A percentile compares a stretch with the other conserved stretches of the same genome.
These are phyloP conservation scores for Podosphaera xanthii DNA, from an alignment of 2,329 filamentous ascomycete species.

Conservation along the genomic window DNA sequence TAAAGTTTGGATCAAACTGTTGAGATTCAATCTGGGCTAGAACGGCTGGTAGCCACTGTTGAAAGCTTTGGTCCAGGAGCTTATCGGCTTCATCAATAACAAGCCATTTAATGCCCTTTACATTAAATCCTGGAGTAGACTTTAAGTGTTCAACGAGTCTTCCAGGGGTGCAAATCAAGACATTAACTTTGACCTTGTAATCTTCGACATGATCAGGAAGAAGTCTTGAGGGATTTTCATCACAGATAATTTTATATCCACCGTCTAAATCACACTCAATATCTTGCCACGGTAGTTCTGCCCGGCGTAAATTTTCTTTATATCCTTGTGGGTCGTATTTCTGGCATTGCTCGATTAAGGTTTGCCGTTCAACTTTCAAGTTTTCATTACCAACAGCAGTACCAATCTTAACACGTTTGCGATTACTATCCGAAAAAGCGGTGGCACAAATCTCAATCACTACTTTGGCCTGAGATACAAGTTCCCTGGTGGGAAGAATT, in stretches of 20 bases:
- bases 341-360: slow-evolving; percentile 39
- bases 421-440: slow-evolving; percentile 28
- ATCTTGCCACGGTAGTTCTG: slow-evolving; percentile 23
- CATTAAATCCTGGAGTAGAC: slow-evolving; percentile 57
- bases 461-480: slow-evolving; percentile 68
- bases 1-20: slow-evolving; percentile 3
- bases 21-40: slow-evolving; percentile 30
- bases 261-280: slow-evolving; percentile 22
- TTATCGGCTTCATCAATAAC: slow-evolving; percentile 90
- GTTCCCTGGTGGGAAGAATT: slow-evolving; percentile 73
- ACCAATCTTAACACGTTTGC: slow-evolving; percentile 54
- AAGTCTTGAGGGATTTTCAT: slow-evolving; percentile 17
- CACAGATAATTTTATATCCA: slow-evolving; percentile 16
- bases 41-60: slow-evolving; percentile 64
- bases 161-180: slow-evolving; percentile 80
- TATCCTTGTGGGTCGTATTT: slow-evolving; percentile 44
- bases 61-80: slow-evolving; percentile 73
- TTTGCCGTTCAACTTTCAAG: slow-evolving; percentile 39
- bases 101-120: slow-evolving; percentile 65
- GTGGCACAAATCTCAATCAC: slow-evolving; percentile 52
- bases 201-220: slow-evolving; percentile 40
- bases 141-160: slow-evolving; percentile 78
- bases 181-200: slow-evolving; percentile 53
- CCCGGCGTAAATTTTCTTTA: slow-evolving; percentile 19
- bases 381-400: slow-evolving; percentile 64